These are phyloP conservation scores for Forsythia suspensa DNA, from an alignment of 257 asterid species.

Conservation along the genomic window DNA sequence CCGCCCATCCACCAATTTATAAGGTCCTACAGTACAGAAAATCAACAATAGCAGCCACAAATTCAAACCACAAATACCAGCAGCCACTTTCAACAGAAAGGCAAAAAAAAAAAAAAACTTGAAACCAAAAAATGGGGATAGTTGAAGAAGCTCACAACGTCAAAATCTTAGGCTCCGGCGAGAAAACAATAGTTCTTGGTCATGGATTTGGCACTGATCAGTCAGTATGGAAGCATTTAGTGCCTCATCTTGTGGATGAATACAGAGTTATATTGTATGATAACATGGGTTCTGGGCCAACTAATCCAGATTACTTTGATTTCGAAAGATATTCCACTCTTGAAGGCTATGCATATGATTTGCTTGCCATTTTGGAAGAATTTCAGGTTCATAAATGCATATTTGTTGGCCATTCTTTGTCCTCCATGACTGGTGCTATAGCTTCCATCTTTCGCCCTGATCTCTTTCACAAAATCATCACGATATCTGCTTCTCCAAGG, in stretches of 20 bases:
- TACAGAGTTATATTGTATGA: slow-evolving; percentile 41
- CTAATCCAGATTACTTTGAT: slow-evolving; percentile 55
- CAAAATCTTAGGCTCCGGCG: slow-evolving; percentile 36
- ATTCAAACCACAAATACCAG: background rate
- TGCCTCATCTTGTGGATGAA: slow-evolving; percentile 44
- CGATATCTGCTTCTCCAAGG: slow-evolving; percentile 44
- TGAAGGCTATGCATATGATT: slow-evolving; percentile 46
- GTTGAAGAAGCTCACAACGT: slow-evolving; percentile 50
- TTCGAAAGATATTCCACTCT: slow-evolving; percentile 42
- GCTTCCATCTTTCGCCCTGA: slow-evolving; percentile 48
- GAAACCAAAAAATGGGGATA: slow-evolving; percentile 20
- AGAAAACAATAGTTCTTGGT: slow-evolving; percentile 32
- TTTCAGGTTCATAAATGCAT: slow-evolving; percentile 29
- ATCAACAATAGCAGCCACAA: background rate
- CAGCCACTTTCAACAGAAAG: background rate
- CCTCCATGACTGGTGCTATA: slow-evolving; percentile 43
- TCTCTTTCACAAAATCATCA: slow-evolving; percentile 40
- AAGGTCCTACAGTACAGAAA: background rate
- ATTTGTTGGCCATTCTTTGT: slow-evolving; percentile 41
- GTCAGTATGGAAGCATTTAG: slow-evolving; percentile 48
- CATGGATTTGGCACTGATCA: slow-evolving; percentile 62
- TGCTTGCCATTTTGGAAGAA: slow-evolving; percentile 44
- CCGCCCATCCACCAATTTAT: background rate
- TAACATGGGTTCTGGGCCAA: slow-evolving; percentile 54
- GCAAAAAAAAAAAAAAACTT: too few relatives aligned